Base-by-base conservation (phyloP, 768 basidiomycete genomes). In the Fomitopsis pulvina region DNA sequence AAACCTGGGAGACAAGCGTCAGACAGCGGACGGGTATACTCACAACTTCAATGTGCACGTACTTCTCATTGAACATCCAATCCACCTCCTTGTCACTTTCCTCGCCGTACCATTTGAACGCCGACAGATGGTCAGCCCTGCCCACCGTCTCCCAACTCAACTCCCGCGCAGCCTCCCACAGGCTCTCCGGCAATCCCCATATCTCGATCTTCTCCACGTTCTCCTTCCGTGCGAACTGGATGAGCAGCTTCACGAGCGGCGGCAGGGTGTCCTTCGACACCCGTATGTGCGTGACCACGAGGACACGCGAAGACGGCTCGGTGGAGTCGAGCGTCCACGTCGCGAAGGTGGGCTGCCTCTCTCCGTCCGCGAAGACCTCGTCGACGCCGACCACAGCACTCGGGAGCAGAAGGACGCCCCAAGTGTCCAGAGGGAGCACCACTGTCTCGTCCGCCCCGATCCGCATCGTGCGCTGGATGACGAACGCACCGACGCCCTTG, bases 401-500 rank as follows among this genome's bases (percentile, higher is more conserved):
- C 1, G 22, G 22, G 9, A 51, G 56, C 22, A 53, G 49, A 10
- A 57, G 21, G 1, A 43, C 50, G 37, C 71, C 71, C 67, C 66
- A 73, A 4, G 40, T 45, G 4, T 57, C 37, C 2, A 38, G 29
- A 10, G 47, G 59, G 9, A 47, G 52, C 24, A 47, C 41, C 2
- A 50, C 54, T 18, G 21, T 59, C 12, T 52, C 25, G 27, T 54
- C 57, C 50, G 52, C 54, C 10, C 56, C 50, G 48, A 61, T 48
- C 47, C 29, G 4, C 63, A 64, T 65, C 14, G 63, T 50, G 27
- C 74, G 62, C 44, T 61, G 61, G 28, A 74, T 56, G 45, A 69
- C 69, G 55, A 69, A 76, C 11, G 69, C 71, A n/a, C 70, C 76
- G 9, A 79, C 72, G n/a, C 78, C 77, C 18, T 64, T 51, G 48